These are phyloP conservation scores for Beauveria rudraprayagi DNA, from an alignment of 2,329 filamentous ascomycete species.

Conservation along the genomic window DNA sequence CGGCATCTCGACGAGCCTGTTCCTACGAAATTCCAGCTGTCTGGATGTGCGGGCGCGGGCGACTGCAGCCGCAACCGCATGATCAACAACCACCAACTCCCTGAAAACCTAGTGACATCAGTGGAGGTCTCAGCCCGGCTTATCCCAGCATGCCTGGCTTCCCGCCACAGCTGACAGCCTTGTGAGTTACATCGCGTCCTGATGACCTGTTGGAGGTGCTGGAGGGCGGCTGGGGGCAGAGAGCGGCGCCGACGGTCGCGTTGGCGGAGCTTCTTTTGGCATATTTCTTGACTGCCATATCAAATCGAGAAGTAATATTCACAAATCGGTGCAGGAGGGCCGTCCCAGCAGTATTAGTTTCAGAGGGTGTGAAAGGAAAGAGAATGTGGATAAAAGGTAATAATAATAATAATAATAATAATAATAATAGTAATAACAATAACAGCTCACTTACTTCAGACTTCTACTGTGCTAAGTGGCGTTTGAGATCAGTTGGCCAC, in stretches of 20 bases:
- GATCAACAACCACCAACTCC: not conserved
- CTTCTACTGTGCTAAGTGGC: not conserved
- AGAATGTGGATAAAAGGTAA: not conserved
- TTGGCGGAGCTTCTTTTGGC: not conserved
- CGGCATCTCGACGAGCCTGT: not conserved
- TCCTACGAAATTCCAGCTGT: not conserved
- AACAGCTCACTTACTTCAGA: too few relatives aligned
- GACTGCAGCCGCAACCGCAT: not conserved
- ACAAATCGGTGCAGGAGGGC: not conserved
- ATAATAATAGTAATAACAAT: not conserved
- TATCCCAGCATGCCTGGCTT: not conserved
- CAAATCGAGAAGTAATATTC: conserved; percentile 5
- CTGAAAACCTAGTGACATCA: not conserved
- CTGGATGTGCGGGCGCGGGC: not conserved
- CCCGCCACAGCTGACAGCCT: conserved; percentile 8
- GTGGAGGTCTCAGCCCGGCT: not conserved
- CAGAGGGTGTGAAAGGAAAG: not conserved
- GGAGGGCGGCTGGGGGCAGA: not conserved
- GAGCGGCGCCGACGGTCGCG: not conserved
- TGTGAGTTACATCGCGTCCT: conserved; percentile 6
- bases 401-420: not conserved
- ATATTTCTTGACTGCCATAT: not conserved
- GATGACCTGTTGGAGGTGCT: not conserved
- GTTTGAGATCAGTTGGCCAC: not conserved
- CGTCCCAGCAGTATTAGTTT: not conserved